These are phyloP conservation scores for Platanthera guangdongensis DNA, from an alignment of 106 monocot species.

Conservation along the genomic window DNA sequence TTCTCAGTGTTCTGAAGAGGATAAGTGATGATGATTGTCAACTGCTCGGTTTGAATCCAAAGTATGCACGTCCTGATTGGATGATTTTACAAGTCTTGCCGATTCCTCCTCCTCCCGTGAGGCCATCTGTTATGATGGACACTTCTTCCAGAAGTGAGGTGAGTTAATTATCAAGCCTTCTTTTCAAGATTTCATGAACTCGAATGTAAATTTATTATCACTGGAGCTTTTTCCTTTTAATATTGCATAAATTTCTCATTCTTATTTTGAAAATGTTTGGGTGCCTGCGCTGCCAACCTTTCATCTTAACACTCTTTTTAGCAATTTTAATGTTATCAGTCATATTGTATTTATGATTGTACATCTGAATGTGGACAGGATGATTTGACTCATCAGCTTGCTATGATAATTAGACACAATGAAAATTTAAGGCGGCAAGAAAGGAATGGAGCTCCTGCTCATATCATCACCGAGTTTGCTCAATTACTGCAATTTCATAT, in stretches of 20 bases:
- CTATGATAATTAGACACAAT: constrained; percentile 96
- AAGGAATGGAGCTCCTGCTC: constrained; percentile 96
- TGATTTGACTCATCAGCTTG: constrained; percentile 97
- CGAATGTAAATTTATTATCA: too few relatives aligned
- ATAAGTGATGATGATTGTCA: constrained; percentile 96
- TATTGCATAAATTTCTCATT: background rate
- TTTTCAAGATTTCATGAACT: constrained; percentile 2
- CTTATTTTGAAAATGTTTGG: background rate
- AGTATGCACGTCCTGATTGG: constrained; percentile 99
- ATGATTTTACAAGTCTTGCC: constrained; percentile 99
- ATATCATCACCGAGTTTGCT: constrained; percentile 98
- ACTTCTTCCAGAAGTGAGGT: constrained; percentile 98
- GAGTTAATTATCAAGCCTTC: constrained; percentile 3
- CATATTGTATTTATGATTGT: background rate
- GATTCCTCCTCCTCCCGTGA: constrained; percentile 93
- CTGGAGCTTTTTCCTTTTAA: background rate
- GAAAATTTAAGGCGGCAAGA: constrained; percentile 91
- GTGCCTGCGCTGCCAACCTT: background rate
- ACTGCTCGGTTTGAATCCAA: constrained; percentile 84
- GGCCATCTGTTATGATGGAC: constrained; percentile 99
- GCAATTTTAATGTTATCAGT: background rate
- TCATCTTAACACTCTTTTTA: background rate
- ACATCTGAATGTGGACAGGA: constrained; percentile 37
- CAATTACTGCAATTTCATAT: constrained; percentile 94
- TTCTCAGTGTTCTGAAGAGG: constrained; percentile 89